Base-by-base conservation (phyloP, 2,329 filamentous ascomycete species). In the Paraphoma chrysanthemicola region DNA sequence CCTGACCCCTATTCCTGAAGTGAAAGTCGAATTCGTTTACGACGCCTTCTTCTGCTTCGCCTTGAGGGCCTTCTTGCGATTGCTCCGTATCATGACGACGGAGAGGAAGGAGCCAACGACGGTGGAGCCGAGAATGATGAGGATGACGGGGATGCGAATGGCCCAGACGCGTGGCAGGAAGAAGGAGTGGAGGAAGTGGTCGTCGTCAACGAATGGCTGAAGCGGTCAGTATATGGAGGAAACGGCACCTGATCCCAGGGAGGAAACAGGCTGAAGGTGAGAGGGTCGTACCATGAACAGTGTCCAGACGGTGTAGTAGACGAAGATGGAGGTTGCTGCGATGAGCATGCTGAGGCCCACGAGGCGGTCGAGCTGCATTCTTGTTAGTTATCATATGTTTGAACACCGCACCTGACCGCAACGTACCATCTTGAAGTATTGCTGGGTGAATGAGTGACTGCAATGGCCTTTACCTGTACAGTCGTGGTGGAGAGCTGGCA, bases 101-200 rank as follows among this genome's bases (percentile, higher is more conserved):
- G 91, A 90, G 67, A 99, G 85, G 84, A 99, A 99, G 58, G 92
- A 96, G 63, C 95, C 95, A 59, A 99, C 94, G 57, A 99, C 93
- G 57, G 95, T 93, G 58, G 90, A 93, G 63, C 90, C 93, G 66
- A 99, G 85, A 45, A 99, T 88, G 62, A 97, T 90, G 67, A 99
- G 88, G 77, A 99, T 97, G 70, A 99, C 94, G 68, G 95, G 95
- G 73, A 99, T 95, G 78, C 95, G 93, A 77, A 99, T 97, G 59
- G 95, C 95, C 95, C 95, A 99, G 77, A 97, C 93, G 77, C 95
- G 93, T 45, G 94, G 94, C 60, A 92, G 95, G 83, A 99, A 99
- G 82, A 98, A 85, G 77, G 90, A 90, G 77, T 99, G 95, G 56
- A 98, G 89, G 54, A 92, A 89, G 79, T 99, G 95, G 77, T 92